Base-by-base conservation (phyloP, 257 asterid genomes). In the Echites panduratus region DNA sequence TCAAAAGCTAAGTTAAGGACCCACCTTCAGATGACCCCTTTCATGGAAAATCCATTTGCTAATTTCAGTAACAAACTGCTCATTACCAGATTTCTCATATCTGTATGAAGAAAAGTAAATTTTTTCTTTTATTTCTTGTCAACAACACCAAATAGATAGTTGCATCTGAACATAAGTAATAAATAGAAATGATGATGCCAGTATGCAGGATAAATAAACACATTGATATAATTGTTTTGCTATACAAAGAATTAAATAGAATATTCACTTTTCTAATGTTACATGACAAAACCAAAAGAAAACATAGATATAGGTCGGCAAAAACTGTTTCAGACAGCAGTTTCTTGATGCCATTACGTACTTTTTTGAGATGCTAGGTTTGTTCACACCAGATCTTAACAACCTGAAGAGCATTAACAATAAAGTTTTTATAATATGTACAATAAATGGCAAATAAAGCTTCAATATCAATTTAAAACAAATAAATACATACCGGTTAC, bases 41-140 rank as follows among this genome's bases (percentile, higher is more conserved):
- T 88, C 96, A 72, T 91, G 97, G 89, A 91, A 91, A 75, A 91
- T 76, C 97, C 96, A 91, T 83, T 88, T 89, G 88, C 93, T 79
- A 79, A 86, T 76, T 84, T 91, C 97, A 72, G 86, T 79, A 49
- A 79, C 75, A 71, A 91, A 91, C 75, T 85, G 91, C 73, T 91
- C 91, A 22, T 91, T 91, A 50, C 96, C 96, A 76, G 91, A 91
- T 87, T 84, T 89, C 63, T 63, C 87, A 54, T 84, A 81, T 77
- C 97, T 91, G 88, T 69, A 69, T 27, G 58, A 68, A 76, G 58
- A 38, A 84, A 44, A 43, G 4, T 29, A 2, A 5, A 19, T 29
- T 22, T 1, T 68, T 68, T 11, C 27, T 26, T 49, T 59, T 59
- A 27, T 50, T 70, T 61, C n/a, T 29, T 16, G 14, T 70, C 2